A percentile compares a stretch with the other conserved stretches of the same genome.
These are phyloP conservation scores for Chlorella ohadii DNA, from an alignment of 139 green algal genomes.

Conservation along the genomic window DNA sequence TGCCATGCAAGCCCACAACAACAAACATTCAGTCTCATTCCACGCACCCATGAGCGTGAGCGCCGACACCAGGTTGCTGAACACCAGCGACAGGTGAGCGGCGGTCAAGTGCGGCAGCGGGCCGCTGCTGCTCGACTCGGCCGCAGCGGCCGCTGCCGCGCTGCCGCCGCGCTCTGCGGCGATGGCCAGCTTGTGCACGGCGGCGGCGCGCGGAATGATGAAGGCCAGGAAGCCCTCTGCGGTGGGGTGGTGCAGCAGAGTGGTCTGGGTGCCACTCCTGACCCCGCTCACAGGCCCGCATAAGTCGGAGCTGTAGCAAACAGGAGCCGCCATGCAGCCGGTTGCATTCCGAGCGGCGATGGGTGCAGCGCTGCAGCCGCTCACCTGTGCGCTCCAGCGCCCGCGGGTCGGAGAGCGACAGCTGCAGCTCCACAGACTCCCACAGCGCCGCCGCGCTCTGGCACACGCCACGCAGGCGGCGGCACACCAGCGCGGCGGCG, in stretches of 20 bases:
- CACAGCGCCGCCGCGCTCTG: slow-evolving; percentile 1
- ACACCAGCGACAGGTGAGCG: slow-evolving; percentile 13
- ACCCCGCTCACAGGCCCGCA: no score
- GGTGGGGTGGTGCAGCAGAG: no score
- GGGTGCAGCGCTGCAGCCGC: no score
- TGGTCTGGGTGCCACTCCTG: no score
- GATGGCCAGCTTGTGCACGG: slow-evolving; percentile 11
- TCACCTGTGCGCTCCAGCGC: not conserved
- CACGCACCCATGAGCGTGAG: slow-evolving; percentile 20
- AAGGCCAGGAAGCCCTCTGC: slow-evolving; percentile 24
- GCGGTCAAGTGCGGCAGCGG: not conserved
- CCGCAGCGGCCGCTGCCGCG: not conserved
- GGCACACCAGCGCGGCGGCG: slow-evolving; percentile 15
- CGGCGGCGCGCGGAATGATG: slow-evolving; percentile 19
- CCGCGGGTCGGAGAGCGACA: not conserved
- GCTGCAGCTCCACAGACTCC: slow-evolving; percentile 17
- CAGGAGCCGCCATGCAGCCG: no score
- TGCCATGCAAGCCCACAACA: no score
- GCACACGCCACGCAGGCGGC: not conserved
- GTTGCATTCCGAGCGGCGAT: no score
- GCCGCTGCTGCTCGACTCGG: no score
- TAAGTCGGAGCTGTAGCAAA: no score
- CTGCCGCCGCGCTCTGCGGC: not conserved
- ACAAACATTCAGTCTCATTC: no score
- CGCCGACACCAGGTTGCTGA: slow-evolving; percentile 24